Conservation (phyloP, 2,329 filamentous ascomycete species). For the Alternaria sp. region DNA sequence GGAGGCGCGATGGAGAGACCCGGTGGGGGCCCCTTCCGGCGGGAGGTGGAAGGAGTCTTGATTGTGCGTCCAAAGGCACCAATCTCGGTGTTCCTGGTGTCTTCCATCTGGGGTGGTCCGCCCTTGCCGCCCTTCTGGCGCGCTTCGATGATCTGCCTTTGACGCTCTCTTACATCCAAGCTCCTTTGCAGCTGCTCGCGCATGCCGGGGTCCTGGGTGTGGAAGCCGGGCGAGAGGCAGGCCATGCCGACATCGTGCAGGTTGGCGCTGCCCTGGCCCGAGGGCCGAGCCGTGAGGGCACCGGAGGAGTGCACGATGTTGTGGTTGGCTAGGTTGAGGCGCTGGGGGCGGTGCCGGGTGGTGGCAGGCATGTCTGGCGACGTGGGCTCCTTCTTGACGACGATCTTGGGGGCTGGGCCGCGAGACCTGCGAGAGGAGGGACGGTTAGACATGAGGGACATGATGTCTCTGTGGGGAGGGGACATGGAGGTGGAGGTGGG, state of each 20-base stretch:
- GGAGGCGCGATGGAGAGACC: constrained; percentile 95
- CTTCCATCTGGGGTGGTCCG: constrained; percentile 36
- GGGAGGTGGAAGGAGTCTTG: constrained; percentile 76
- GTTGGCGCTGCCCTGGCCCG: constrained; percentile 71
- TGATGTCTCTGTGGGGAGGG: constrained; percentile 30
- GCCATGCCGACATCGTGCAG: constrained; percentile 94
- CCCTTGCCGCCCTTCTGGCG: constrained; percentile 79
- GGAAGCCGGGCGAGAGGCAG: constrained; percentile 92
- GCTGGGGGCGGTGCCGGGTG: constrained; percentile 76
- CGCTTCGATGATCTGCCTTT: constrained; percentile 92
- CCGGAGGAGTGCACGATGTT: constrained; percentile 52
- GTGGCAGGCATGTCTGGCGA: constrained; percentile 80
- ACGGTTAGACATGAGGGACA: constrained; percentile 44
- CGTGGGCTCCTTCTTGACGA: constrained; percentile 94
- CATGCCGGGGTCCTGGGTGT: constrained; percentile 96
- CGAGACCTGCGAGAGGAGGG: constrained; percentile 58
- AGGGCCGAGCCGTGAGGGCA: constrained; percentile 68
- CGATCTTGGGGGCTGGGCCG: constrained; percentile 73
- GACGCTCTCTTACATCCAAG: constrained; percentile 90
- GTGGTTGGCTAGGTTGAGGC: constrained; percentile 73
- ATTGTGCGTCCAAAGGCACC: constrained; percentile 53
- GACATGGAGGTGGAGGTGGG: constrained; percentile 34
- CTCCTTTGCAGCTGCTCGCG: constrained; percentile 94
- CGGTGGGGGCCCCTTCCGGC: constrained; percentile 79
- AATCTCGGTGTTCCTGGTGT: constrained; percentile 41